Conservation (phyloP, 140 eudicot genomes). For the Senecio squalidus region DNA sequence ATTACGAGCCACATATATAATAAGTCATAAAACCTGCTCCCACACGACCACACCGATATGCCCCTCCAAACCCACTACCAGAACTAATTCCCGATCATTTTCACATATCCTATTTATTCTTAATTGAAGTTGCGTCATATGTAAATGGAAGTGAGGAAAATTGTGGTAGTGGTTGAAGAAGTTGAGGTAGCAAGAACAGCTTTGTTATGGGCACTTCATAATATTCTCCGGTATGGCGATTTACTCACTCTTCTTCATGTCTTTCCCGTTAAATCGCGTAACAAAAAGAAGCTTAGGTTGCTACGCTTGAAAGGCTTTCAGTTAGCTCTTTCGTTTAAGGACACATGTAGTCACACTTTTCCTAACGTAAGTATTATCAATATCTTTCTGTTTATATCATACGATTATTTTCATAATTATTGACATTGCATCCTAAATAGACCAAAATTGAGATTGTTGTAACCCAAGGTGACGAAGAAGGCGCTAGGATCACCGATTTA, state of each 20-base stretch:
- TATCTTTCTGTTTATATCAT: background rate
- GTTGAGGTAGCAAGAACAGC: slow-evolving; percentile 74
- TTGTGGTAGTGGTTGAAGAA: slow-evolving; percentile 84
- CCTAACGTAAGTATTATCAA: slow-evolving; percentile 49
- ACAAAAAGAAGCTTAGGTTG: slow-evolving; percentile 53
- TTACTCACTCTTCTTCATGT: slow-evolving; percentile 77
- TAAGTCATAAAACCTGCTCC: slow-evolving; percentile 16
- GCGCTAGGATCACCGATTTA: slow-evolving; percentile 53
- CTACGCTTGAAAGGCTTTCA: slow-evolving; percentile 80
- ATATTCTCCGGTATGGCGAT: slow-evolving; percentile 69
- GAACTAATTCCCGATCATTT: background rate
- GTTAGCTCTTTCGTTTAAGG: slow-evolving; percentile 78
- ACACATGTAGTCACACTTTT: slow-evolving; percentile 51
- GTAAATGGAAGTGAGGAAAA: slow-evolving; percentile 57
- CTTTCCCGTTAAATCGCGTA: slow-evolving; percentile 46
- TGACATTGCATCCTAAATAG: slow-evolving; percentile 39
- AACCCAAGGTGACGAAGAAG: slow-evolving; percentile 74
- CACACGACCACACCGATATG: slow-evolving; percentile 19
- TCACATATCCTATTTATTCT: no score
- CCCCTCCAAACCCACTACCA: background rate
- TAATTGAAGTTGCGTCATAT: background rate
- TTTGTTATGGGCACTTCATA: slow-evolving; percentile 79
- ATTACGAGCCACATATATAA: no score
- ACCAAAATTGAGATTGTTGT: slow-evolving; percentile 89
- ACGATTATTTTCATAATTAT: no score